phyloP scores from a whole-genome alignment of 257 asterid species.

The Eucommia ulmoides region DNA sequence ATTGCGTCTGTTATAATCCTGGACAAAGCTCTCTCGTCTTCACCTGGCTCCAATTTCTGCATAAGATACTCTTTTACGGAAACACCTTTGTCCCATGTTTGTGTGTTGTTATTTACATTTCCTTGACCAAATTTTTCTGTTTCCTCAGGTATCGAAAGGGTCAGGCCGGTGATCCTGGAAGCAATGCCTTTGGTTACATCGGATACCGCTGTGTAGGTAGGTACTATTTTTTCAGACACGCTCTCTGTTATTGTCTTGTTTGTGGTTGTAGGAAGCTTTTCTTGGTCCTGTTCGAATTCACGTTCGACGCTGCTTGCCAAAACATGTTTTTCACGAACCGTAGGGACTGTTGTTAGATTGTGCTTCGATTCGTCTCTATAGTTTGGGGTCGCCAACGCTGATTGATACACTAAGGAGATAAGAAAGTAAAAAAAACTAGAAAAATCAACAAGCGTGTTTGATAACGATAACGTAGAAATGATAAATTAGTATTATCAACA shows the following conservation, averaged over 20 bases:
- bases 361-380: slow-evolving; percentile 66
- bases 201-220: slow-evolving; percentile 46
- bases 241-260: slow-evolving; percentile 29
- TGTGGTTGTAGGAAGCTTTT: slow-evolving; percentile 12
- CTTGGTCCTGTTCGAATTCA: slow-evolving; percentile 9
- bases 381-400: slow-evolving; percentile 64
- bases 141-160: slow-evolving; percentile 4
- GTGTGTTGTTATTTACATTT: slow-evolving; percentile 24
- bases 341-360: slow-evolving; percentile 77
- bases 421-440: not conserved
- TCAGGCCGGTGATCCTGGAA: slow-evolving; percentile 13
- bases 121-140: slow-evolving; percentile 14
- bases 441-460: not conserved
- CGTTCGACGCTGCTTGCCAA: slow-evolving; percentile 20
- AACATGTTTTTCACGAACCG: slow-evolving; percentile 43
- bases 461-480: not conserved
- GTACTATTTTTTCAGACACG: slow-evolving; percentile 37
- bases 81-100: slow-evolving; percentile 70
- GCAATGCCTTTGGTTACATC: slow-evolving; percentile 48
- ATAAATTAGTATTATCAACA: not conserved
- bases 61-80: slow-evolving; percentile 74
- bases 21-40: slow-evolving; percentile 83
- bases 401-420: slow-evolving; percentile 68
- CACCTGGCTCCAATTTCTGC: slow-evolving; percentile 85
- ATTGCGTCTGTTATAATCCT: slow-evolving; percentile 73